A percentile compares a stretch with the other conserved stretches of the same genome.
phyloP scores from a whole-genome alignment of 371 early-diverging fungal genomes.

The Mortierella sp. region DNA sequence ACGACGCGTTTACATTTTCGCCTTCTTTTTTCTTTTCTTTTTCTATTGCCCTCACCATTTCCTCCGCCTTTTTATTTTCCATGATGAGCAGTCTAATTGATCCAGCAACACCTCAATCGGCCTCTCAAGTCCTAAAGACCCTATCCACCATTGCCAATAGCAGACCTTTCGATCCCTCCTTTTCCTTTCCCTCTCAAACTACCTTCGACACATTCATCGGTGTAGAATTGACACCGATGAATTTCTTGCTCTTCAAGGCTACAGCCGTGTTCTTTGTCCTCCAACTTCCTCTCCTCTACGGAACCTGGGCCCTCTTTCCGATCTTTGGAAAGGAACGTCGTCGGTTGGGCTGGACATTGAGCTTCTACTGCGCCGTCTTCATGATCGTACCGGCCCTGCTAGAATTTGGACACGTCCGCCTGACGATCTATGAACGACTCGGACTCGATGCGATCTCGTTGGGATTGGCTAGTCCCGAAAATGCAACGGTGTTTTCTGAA shows the following conservation, averaged over 20 bases:
- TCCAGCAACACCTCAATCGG: neutral
- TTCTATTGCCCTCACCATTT: neutral
- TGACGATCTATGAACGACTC: constrained; percentile 6
- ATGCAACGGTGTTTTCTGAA: neutral
- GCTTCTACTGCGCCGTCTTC: constrained; percentile 10
- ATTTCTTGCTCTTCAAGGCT: constrained; percentile 14
- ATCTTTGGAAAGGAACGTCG: constrained; percentile 18
- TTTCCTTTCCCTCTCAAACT: neutral
- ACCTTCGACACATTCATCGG: constrained; percentile 1
- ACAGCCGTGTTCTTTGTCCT: neutral
- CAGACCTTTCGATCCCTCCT: no score
- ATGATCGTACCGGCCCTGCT: neutral
- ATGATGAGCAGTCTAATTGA: no score
- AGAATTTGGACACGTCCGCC: constrained; percentile 7
- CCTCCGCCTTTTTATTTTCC: no score
- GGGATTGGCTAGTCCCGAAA: neutral
- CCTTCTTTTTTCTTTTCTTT: neutral
- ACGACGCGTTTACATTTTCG: neutral
- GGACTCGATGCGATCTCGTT: constrained; percentile 4
- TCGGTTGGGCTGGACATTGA: constrained; percentile 16
- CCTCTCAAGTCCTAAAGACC: neutral
- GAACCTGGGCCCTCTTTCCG: constrained; percentile 17
- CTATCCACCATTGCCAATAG: neutral
- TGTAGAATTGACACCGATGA: neutral
- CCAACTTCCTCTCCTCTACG: constrained; percentile 12